Percentiles rank a stretch among this genome's conserved stretches.
Conservation (phyloP, 768 basidiomycete genomes). For the Trametes cubensis region DNA sequence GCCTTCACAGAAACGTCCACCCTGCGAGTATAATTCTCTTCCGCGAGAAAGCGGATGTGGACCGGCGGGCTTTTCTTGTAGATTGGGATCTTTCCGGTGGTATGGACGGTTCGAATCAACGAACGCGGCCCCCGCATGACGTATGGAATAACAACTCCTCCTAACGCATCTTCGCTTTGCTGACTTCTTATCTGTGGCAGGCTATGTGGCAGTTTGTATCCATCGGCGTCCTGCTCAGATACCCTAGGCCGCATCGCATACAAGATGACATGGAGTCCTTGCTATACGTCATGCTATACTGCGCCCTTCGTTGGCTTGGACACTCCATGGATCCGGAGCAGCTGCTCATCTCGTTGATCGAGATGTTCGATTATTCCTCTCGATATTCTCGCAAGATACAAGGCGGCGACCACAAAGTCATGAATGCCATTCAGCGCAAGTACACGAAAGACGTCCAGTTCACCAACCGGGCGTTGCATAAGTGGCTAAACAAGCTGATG, state of each 20-base stretch:
- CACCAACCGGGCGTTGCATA: background rate
- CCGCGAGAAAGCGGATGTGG: too few species aligned
- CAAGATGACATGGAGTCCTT: conserved; percentile 19
- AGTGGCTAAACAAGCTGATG: background rate
- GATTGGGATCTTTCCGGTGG: conserved; percentile 1
- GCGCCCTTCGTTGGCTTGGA: background rate
- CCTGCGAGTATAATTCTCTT: too few species aligned
- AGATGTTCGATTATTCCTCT: background rate
- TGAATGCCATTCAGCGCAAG: background rate
- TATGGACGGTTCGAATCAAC: background rate
- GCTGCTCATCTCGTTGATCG: background rate
- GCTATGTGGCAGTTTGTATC: conserved; percentile 9
- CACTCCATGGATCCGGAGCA: background rate
- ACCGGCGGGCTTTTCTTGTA: background rate
- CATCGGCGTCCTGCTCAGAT: background rate
- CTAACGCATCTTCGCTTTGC: background rate
- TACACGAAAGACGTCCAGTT: background rate
- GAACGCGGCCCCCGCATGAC: background rate
- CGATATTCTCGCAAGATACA: background rate
- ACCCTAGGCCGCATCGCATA: background rate
- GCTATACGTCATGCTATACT: conserved; percentile 10
- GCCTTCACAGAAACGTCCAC: too few species aligned
- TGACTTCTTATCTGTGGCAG: background rate
- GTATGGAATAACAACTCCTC: background rate
- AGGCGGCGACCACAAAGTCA: background rate